Conservation (phyloP, 2,329 filamentous ascomycete genomes). For the Eurotiales sp. region DNA sequence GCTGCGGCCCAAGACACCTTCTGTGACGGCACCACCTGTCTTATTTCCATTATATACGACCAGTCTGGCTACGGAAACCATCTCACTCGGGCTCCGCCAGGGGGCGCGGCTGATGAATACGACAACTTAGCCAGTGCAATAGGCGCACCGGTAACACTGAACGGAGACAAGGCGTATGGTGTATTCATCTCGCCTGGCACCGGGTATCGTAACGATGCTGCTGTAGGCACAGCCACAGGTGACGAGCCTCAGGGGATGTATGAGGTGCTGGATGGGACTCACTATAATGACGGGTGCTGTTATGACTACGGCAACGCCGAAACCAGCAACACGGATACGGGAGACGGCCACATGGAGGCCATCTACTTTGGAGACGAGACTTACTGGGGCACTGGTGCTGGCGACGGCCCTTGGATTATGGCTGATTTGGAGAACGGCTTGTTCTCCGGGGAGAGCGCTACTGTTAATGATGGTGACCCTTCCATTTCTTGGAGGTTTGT, state of each 20-base stretch:
- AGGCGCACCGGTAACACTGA: slow-evolving; percentile 59
- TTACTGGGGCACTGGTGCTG: slow-evolving; percentile 55
- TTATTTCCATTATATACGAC: slow-evolving; percentile 63
- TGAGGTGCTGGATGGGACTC: slow-evolving; percentile 30
- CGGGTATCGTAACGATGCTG: slow-evolving; percentile 59
- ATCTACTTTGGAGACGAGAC: slow-evolving; percentile 60
- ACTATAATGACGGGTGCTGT: slow-evolving; percentile 35
- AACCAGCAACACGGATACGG: slow-evolving; percentile 50
- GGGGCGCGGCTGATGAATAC: slow-evolving; percentile 50
- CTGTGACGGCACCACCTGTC: slow-evolving; percentile 58
- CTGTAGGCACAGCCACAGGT: slow-evolving; percentile 51
- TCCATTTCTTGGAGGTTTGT: slow-evolving; percentile 55
- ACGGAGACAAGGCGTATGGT: slow-evolving; percentile 60
- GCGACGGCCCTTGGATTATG: slow-evolving; percentile 64
- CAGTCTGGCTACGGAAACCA: slow-evolving; percentile 62
- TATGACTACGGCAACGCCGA: slow-evolving; percentile 60
- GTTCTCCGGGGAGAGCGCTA: slow-evolving; percentile 52
- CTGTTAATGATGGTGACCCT: slow-evolving; percentile 51
- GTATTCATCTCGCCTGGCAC: slow-evolving; percentile 60
- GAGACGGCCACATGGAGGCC: slow-evolving; percentile 65
- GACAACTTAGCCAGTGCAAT: slow-evolving; percentile 59
- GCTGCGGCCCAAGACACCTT: slow-evolving; percentile 59
- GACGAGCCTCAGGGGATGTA: slow-evolving; percentile 47
- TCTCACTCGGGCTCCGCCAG: slow-evolving; percentile 59
- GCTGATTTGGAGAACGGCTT: slow-evolving; percentile 65